phyloP scores from a whole-genome alignment of 129 eudicot genomes.

The Flaveria bidentis region DNA sequence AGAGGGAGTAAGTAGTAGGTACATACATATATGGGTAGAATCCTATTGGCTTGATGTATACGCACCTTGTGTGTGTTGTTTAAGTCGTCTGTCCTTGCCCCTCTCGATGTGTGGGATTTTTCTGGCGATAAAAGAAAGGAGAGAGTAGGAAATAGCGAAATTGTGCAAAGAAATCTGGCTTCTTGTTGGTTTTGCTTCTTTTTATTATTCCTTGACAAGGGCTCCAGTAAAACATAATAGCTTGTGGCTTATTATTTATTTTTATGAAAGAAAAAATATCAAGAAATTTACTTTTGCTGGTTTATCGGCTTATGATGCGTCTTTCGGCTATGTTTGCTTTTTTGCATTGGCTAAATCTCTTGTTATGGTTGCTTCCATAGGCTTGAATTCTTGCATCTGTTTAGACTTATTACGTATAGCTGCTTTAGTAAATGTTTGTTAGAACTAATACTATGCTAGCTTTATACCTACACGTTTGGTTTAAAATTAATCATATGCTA shows the following conservation, averaged over 20 bases:
- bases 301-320: neutral
- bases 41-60: constrained; percentile 32
- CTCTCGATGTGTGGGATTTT: constrained; percentile 25
- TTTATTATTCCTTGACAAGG: constrained; percentile 22
- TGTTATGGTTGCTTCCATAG: neutral
- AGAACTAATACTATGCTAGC: too few species aligned
- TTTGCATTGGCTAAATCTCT: too few species aligned
- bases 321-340: too few species aligned
- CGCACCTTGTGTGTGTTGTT: constrained; percentile 13
- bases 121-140: constrained; percentile 45
- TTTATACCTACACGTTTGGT: too few species aligned
- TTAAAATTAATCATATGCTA: too few species aligned
- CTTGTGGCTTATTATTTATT: constrained; percentile 39
- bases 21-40: constrained; percentile 32
- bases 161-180: constrained; percentile 37
- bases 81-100: neutral
- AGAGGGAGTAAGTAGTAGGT: constrained; percentile 52
- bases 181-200: constrained; percentile 39
- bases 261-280: constrained; percentile 25
- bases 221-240: constrained; percentile 30
- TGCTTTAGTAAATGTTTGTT: too few species aligned
- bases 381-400: neutral
- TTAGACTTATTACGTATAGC: neutral
- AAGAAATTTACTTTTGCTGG: constrained; percentile 27
- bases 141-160: constrained; percentile 42